Evolutionary conservation across 179 eudicot genomes (phyloP), one percentile per base, ranked within the genome.

Genomic region (Dionaea muscipula): DNA sequence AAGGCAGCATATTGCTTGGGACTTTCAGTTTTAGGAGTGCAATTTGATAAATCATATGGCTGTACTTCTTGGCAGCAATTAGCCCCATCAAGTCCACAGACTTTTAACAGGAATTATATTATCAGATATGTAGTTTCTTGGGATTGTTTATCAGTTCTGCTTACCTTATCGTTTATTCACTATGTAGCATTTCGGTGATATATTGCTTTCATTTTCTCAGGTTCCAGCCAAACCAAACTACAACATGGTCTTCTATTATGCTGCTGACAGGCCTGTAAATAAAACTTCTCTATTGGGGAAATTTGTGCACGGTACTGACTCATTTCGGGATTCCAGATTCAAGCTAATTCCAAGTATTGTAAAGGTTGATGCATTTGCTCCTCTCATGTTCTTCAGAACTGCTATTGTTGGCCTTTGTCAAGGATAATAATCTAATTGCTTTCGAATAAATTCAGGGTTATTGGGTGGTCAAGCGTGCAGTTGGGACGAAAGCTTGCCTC

Each of bases 381-480:
- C 18, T 16, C 25, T 45, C 11, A 46, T 5, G 24, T 49, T 17
- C 22, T 8, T 33, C 15, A 38, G 2, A 7, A 20, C 10, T 19
- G 24, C 33, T 16, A 22, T 43, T 24, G 24, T 13, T 24, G 18
- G 5, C 6, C 10, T 15, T 26, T 49, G 17, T 14, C 1, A 26
- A 14, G n/a, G 33, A 37, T 53, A 16, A n/a, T 56, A 57, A 53
- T 43, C 49, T 43, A 40, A 48, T 60, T 38, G 35, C 54, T 25
- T 63, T 25, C 13, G 26, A 45, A 52, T 22, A 8, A 59, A 11
- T 51, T 38, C 69, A 91, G 98, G 98, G 98, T 31, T 91, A 91
- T 67, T 91, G 98, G 96, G 87, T 91, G 98, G 98, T 91, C 24
- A 91, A 91, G 67, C 98, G 96, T 68, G 98, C 98, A 1, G 98